Conservation (phyloP, 139 green algal species). For the Chlamydomonas eustigma region DNA sequence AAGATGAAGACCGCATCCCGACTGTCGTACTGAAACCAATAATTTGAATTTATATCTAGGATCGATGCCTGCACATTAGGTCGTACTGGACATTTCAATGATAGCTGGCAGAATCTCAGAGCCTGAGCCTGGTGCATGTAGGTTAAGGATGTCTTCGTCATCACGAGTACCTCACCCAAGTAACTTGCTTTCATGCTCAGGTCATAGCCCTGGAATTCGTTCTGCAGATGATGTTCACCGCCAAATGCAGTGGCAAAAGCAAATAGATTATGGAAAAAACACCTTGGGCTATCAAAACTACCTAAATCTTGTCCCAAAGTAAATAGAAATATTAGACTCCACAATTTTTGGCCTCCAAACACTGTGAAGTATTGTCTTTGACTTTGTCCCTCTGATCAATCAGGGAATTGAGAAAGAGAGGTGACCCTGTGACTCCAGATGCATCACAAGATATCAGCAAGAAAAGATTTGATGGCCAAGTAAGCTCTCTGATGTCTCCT, state of each 20-base stretch:
- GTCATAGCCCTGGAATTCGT: no score
- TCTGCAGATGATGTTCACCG: conserved; percentile 2
- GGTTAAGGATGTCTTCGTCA: no score
- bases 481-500: conserved; percentile 1
- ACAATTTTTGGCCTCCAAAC: neutral
- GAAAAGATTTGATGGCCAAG: conserved; percentile 42
- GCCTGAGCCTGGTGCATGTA: no score
- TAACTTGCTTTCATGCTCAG: no score
- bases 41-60: no score
- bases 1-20: no score
- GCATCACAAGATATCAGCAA: conserved; percentile 54
- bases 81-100: no score
- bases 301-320: conserved; percentile 58
- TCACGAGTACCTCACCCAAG: no score
- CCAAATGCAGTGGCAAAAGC: conserved; percentile 71
- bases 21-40: no score
- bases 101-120: no score
- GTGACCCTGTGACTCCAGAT: conserved; percentile 58
- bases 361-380: neutral
- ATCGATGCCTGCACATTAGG: no score
- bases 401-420: conserved; percentile 40
- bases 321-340: conserved; percentile 12
- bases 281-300: conserved; percentile 83
- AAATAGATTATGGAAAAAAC: conserved; percentile 91
- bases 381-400: neutral